phyloP scores from a whole-genome alignment of 352 stramenopile genomes.

The Saprolegnia parasitica region DNA sequence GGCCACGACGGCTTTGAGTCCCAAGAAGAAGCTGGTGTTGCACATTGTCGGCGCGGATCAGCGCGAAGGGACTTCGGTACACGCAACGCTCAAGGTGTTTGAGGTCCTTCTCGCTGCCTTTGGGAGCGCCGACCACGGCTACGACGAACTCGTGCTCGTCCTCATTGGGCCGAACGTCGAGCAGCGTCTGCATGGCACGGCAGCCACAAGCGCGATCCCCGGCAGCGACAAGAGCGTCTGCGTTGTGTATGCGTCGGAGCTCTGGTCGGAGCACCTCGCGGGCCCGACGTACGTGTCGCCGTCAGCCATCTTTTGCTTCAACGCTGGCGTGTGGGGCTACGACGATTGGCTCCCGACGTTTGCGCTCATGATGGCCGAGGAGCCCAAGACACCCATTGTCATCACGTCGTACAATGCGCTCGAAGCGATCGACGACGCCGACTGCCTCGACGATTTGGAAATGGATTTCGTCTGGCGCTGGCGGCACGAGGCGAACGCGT shows the following conservation, averaged over 20 bases:
- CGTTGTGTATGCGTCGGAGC: constrained; percentile 31
- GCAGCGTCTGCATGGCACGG: constrained; percentile 43
- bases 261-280: constrained; percentile 66
- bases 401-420: constrained; percentile 83
- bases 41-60: constrained; percentile 73
- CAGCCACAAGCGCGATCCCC: constrained; percentile 30
- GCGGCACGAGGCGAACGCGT: constrained; percentile 65
- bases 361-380: constrained; percentile 48
- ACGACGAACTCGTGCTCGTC: constrained; percentile 48
- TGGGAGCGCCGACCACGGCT: constrained; percentile 31
- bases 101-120: constrained; percentile 34
- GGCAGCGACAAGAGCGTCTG: constrained; percentile 10
- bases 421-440: constrained; percentile 73
- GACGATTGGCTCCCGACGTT: constrained; percentile 80
- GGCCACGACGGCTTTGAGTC: background rate
- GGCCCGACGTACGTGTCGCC: constrained; percentile 43
- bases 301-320: constrained; percentile 74
- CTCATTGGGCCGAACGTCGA: constrained; percentile 73
- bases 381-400: constrained; percentile 48
- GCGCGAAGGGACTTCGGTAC: constrained; percentile 56
- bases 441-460: constrained; percentile 54
- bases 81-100: constrained; percentile 61
- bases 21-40: constrained; percentile 30
- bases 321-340: constrained; percentile 85
- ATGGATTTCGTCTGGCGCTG: constrained; percentile 52